Evolutionary conservation across 768 basidiomycete species (phyloP), one percentile per base, ranked within the genome.

Genomic region (Lenzites betulinus): DNA sequence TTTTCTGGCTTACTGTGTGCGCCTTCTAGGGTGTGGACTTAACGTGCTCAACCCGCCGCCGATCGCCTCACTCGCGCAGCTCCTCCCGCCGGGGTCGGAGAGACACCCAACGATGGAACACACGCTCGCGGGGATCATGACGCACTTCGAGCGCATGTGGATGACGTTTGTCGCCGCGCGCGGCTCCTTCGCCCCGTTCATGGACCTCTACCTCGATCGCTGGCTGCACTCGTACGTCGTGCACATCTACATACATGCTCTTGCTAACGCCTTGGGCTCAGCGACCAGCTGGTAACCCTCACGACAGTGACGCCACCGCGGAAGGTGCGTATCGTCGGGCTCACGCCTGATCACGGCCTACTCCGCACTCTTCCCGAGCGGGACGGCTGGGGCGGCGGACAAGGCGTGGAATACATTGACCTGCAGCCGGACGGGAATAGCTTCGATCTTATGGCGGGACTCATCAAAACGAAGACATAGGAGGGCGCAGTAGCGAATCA

Each of bases 401-500:
- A 41, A 67, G 76, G 56, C 58, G 72, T 60, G 26, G 78, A 76
- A 25, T 95, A 83, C 69, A 88, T 98, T 53, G 95, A 99, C 73
- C 74, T 99, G 20, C 97, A 97, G 71, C 97, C 97, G 1, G 95
- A 98, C 68, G 93, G 95, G 51, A 99, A 99, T 71, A 93, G 93
- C 68, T 98, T 98, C 66, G 96, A 98, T 74, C 79, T 98, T 64
- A 90, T 97, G 90, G 82, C 86, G 36, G 93, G 93, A 33, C 71
- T 96, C 72, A 95, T 96, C 66, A 89, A 77, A 69, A 68, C 77
- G 28, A 84, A 83, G 67, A 56, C 55, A n/a, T 67, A 56, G 44
- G 5, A 30, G 30, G 11, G 11, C 18, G 33, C 9, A 22, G 8
- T 43, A 20, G 42, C 16, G 44, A 25, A 25, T 6, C 7, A 25